phyloP scores from a whole-genome alignment of 2,329 filamentous ascomycete species.

The Penicillium sp. region DNA sequence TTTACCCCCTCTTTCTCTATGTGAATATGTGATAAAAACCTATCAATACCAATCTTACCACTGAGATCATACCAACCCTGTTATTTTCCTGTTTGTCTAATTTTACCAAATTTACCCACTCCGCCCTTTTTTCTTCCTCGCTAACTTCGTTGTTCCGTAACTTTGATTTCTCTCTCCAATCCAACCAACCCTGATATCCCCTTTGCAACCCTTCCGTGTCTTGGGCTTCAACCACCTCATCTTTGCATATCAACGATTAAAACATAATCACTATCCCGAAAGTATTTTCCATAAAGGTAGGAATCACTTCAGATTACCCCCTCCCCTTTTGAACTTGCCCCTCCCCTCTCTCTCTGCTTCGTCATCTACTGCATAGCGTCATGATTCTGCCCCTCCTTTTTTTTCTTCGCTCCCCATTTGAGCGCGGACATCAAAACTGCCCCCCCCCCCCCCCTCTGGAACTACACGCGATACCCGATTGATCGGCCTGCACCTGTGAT shows the following conservation, averaged over 20 bases:
- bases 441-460: no score
- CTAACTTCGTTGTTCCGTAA: conserved; percentile 7
- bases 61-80: background rate
- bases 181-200: background rate
- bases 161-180: conserved; percentile 13
- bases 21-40: background rate
- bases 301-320: conserved; percentile 8
- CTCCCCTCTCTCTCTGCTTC: background rate
- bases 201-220: background rate
- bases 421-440: conserved; percentile 13
- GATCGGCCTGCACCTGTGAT: conserved; percentile 16
- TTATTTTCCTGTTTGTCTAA: background rate
- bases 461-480: conserved; percentile 27
- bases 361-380: conserved; percentile 1
- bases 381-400: conserved; percentile 22
- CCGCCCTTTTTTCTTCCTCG: conserved; percentile 2
- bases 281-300: conserved; percentile 20
- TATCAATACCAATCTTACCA: conserved; percentile 1
- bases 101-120: background rate
- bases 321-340: no score
- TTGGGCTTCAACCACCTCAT: background rate
- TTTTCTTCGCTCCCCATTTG: conserved; percentile 10
- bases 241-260: conserved; percentile 2
- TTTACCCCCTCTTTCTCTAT: background rate
- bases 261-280: background rate